Evolutionary conservation across 345 rosid species (phyloP).

Genomic region (Limnanthes douglasii): DNA sequence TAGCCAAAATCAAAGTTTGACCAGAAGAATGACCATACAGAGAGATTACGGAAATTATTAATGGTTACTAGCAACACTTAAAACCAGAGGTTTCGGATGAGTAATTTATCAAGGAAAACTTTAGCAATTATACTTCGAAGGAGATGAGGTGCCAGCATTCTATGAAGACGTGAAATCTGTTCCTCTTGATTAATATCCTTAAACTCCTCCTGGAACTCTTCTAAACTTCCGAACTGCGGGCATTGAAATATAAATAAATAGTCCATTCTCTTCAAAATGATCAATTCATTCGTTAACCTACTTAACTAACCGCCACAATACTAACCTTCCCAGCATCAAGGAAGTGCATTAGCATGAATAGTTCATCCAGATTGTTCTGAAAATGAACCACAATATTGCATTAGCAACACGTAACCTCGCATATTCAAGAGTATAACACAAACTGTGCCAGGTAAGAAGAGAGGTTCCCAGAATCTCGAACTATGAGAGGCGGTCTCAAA

Average conservation of each 20-base stretch:
- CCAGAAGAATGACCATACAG: not conserved
- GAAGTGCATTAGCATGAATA: constrained; percentile 99
- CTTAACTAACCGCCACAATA: constrained; percentile 6
- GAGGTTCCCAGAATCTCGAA: too few relatives aligned
- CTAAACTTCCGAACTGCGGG: constrained; percentile 85
- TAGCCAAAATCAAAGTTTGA: constrained; percentile 16
- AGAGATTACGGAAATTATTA: too few relatives aligned
- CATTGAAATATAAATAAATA: constrained; percentile 11
- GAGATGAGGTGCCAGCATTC: constrained; percentile 97
- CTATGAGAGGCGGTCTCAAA: too few relatives aligned
- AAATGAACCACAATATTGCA: constrained; percentile 17
- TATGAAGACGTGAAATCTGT: constrained; percentile 92
- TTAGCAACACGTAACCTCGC: constrained; percentile 11
- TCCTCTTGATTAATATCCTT: constrained; percentile 98
- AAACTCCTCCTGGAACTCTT: constrained; percentile 98
- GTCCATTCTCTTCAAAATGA: constrained; percentile 6
- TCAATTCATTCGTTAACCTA: constrained; percentile 1
- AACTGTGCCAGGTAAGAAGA: too few relatives aligned
- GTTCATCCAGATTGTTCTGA: constrained; percentile 99
- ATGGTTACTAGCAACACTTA: too few relatives aligned
- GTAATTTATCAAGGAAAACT: too few relatives aligned
- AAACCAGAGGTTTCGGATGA: too few relatives aligned
- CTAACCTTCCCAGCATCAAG: constrained; percentile 98
- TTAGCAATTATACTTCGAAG: constrained; percentile 59
- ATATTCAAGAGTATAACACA: too few relatives aligned